phyloP scores from a whole-genome alignment of 306 rosid species.

The Pterocarpus santalinus region DNA sequence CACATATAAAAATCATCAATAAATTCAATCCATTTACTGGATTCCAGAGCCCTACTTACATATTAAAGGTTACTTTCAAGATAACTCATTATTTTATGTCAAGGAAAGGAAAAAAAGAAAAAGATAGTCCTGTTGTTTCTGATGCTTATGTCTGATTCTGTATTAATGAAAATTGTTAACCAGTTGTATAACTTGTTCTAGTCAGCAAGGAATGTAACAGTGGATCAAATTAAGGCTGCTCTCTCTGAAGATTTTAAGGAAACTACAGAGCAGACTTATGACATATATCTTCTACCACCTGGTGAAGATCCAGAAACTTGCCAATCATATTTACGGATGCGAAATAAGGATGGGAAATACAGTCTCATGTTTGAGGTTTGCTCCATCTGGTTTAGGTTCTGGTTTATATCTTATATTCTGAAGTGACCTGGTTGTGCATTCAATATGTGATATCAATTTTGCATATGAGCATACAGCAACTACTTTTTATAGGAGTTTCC shows the following conservation, averaged over 20 bases:
- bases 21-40: conserved; percentile 98
- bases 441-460: conserved; percentile 25
- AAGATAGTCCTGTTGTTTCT: conserved; percentile 29
- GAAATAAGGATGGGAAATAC: conserved; percentile 97
- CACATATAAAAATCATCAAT: conserved; percentile 90
- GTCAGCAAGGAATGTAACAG: conserved; percentile 81
- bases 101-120: conserved; percentile 3
- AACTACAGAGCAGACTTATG: conserved; percentile 86
- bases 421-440: conserved; percentile 22
- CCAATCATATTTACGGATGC: conserved; percentile 98
- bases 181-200: conserved; percentile 53
- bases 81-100: conserved; percentile 24
- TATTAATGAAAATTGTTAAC: conserved; percentile 32
- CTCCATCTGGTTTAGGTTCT: conserved; percentile 23
- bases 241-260: conserved; percentile 80
- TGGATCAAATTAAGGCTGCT: conserved; percentile 75
- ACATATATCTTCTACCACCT: conserved; percentile 96
- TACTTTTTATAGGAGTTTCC: background rate
- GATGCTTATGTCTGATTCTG: conserved; percentile 36
- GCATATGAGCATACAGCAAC: background rate
- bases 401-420: conserved; percentile 32
- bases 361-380: conserved; percentile 99
- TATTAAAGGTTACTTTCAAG: conserved; percentile 72
- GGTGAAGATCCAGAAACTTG: conserved; percentile 99
- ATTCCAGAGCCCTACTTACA: conserved; percentile 95